Conservation (phyloP, 441 rosid species). For the Erodium trifolium region DNA sequence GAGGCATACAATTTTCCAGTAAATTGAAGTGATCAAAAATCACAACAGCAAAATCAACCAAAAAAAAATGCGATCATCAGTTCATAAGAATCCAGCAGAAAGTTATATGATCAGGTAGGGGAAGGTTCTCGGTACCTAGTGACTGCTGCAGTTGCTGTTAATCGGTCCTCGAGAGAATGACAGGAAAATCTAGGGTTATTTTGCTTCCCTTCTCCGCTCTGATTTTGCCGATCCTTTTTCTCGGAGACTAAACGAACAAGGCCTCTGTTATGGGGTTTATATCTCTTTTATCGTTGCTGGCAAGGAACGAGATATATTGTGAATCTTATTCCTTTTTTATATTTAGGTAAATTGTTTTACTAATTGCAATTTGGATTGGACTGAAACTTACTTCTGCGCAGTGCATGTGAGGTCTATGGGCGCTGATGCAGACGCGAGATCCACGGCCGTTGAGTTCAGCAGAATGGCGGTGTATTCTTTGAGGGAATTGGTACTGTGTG, state of each 20-base stretch:
- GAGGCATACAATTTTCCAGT: neutral
- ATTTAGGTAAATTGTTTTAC: neutral
- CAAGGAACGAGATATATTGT: neutral
- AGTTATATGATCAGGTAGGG: conserved; percentile 3
- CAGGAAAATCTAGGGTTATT: conserved; percentile 3
- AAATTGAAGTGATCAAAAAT: conserved; percentile 5
- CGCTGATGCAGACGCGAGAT: neutral
- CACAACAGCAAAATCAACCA: neutral
- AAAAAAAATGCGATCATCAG: neutral
- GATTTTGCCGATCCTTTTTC: conserved; percentile 8
- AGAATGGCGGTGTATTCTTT: neutral
- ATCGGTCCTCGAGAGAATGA: conserved; percentile 5
- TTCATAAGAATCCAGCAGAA: neutral
- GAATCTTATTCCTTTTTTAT: neutral
- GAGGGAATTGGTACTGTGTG: neutral
- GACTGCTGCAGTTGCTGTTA: conserved; percentile 8
- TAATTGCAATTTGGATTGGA: neutral
- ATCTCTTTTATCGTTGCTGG: neutral
- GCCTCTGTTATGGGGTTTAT: conserved; percentile 2
- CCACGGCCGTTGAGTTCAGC: neutral
- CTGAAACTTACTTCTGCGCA: neutral
- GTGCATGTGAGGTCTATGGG: neutral
- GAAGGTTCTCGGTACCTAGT: conserved; percentile 3
- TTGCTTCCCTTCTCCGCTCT: neutral
- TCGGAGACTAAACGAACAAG: conserved; percentile 6